Percentiles rank a stretch among this genome's conserved stretches.
Conservation (phyloP, 805 yeast genomes). For the Candida coquimbonensis region DNA sequence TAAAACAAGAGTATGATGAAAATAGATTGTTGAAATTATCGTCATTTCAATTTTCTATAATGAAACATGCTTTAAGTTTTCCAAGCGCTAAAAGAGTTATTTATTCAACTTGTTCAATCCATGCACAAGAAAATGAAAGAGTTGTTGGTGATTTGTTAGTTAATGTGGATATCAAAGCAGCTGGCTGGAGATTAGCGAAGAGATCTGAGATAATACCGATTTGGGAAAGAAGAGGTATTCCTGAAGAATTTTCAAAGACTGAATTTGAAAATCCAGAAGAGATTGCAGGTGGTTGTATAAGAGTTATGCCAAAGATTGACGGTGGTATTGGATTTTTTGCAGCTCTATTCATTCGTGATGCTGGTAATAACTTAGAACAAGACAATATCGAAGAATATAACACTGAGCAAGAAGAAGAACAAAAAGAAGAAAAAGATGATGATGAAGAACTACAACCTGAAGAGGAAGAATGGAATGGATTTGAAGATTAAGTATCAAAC, state of each 20-base stretch:
- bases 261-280: constrained; percentile 40
- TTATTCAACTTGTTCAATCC: constrained; percentile 93
- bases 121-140: constrained; percentile 88
- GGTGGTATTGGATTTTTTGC: constrained; percentile 99
- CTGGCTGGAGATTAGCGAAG: constrained; percentile 72
- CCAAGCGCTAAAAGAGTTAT: constrained; percentile 75
- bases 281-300: constrained; percentile 78
- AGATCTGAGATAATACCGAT: constrained; percentile 58
- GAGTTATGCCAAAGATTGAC: constrained; percentile 80
- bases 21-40: constrained; percentile 68
- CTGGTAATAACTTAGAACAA: constrained; percentile 1
- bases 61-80: constrained; percentile 80
- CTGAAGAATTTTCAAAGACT: constrained; percentile 47
- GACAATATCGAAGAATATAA: not conserved
- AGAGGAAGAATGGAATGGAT: constrained; percentile 29
- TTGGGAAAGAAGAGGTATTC: constrained; percentile 85
- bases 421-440: not conserved
- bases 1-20: constrained; percentile 37
- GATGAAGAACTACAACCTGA: not conserved
- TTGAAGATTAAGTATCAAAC: constrained; percentile 16
- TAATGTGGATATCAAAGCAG: constrained; percentile 53
- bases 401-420: not conserved
- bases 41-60: constrained; percentile 80
- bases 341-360: constrained; percentile 66
- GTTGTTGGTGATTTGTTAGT: constrained; percentile 75